phyloP scores from a whole-genome alignment of 225 moss, liverwort and hornwort species.

The Sphagnum tenellum region DNA sequence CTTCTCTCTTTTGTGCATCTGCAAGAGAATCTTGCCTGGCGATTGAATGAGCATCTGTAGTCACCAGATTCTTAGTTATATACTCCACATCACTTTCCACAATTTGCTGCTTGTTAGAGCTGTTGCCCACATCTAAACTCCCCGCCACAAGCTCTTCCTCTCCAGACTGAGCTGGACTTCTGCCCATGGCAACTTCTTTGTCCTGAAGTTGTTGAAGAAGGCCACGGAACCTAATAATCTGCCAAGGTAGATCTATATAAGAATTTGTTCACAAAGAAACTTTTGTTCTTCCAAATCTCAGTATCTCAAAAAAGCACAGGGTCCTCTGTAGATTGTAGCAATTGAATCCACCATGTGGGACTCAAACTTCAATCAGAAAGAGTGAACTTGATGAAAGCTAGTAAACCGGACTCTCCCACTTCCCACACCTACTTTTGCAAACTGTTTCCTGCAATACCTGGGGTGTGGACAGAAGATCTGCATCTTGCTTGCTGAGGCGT shows the following conservation, averaged over 20 bases:
- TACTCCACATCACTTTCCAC: no score
- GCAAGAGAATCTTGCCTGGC: constrained; percentile 13
- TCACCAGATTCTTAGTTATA: neutral
- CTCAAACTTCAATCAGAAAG: no score
- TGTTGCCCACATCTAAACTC: no score
- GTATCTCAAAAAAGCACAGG: no score
- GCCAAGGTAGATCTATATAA: constrained; percentile 2
- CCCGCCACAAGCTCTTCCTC: constrained; percentile 25
- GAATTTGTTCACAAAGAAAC: neutral
- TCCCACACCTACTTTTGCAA: no score
- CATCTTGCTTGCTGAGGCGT: constrained; percentile 69
- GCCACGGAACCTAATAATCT: constrained; percentile 60
- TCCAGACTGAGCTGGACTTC: constrained; percentile 28
- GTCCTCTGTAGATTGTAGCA: no score
- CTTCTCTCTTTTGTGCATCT: constrained; percentile 13
- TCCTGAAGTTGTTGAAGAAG: constrained; percentile 45
- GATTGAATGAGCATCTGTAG: constrained; percentile 14
- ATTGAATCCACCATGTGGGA: no score
- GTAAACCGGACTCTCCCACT: no score
- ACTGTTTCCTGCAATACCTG: constrained; percentile 32
- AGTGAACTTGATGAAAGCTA: no score
- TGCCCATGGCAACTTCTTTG: constrained; percentile 13
- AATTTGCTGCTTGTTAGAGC: no score
- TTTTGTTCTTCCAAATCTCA: no score
- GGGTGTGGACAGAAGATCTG: constrained; percentile 54